phyloP scores from a whole-genome alignment of 768 basidiomycete genomes.

The Boletus tylopilopsis region DNA sequence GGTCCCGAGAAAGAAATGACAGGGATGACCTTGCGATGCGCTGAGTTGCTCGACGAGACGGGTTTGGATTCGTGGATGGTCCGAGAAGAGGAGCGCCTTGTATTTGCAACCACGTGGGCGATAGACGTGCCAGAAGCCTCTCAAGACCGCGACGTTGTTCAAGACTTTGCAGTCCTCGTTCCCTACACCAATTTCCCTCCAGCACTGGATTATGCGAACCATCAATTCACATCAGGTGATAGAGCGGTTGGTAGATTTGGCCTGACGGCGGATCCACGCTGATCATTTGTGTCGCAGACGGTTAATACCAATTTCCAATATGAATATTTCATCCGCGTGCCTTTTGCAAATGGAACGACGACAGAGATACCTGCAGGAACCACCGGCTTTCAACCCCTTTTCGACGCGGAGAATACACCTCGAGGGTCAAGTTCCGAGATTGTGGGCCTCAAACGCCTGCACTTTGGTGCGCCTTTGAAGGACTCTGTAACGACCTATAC shows the following conservation, averaged over 20 bases:
- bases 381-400: background rate
- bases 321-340: background rate
- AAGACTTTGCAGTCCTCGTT: slow-evolving; percentile 10
- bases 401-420: too few species aligned
- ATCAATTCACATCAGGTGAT: background rate
- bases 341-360: background rate
- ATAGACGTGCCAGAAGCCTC: background rate
- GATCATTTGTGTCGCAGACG: too few species aligned
- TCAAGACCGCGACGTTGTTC: background rate
- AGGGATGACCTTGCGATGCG: too few species aligned
- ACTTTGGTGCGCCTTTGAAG: background rate
- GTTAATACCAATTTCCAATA: background rate
- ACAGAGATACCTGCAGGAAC: background rate
- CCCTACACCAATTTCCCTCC: slow-evolving; percentile 17
- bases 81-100: slow-evolving; percentile 13
- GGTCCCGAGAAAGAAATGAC: too few species aligned
- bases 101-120: slow-evolving; percentile 8
- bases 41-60: slow-evolving; percentile 1
- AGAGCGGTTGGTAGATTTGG: too few species aligned
- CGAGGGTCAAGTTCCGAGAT: background rate
- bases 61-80: slow-evolving; percentile 5
- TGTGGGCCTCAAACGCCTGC: background rate
- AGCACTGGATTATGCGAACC: slow-evolving; percentile 7
- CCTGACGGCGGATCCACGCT: too few species aligned
- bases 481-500: slow-evolving; percentile 1